Evolutionary conservation across 1,284 basidiomycete species (phyloP).

Genomic region (Cutaneotrichosporon mucoides): DNA sequence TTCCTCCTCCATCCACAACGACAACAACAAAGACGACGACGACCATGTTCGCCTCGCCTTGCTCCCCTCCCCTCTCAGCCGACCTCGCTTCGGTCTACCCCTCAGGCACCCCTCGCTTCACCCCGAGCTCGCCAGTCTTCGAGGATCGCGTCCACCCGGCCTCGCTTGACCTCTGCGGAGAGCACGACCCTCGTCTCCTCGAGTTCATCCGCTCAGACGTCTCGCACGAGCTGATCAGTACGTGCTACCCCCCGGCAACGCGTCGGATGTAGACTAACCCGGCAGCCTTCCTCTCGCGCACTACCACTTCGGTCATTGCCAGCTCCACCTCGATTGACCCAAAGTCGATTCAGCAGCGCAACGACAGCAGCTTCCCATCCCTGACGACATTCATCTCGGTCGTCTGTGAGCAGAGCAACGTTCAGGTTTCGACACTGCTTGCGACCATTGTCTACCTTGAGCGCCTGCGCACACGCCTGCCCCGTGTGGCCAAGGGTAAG

Average conservation of each 20-base stretch:
- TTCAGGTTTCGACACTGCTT: constrained; percentile 86
- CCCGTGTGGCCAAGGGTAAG: constrained; percentile 77
- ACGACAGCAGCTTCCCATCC: constrained; percentile 56
- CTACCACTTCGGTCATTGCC: constrained; percentile 47
- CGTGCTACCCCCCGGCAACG: constrained; percentile 23
- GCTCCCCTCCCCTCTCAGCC: constrained; percentile 8
- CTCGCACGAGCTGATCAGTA: constrained; percentile 71
- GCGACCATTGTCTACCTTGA: constrained; percentile 92
- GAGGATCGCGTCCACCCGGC: constrained; percentile 54
- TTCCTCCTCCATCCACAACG: background rate
- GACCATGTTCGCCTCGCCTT: constrained; percentile 7
- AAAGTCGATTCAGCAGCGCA: constrained; percentile 19
- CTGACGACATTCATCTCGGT: constrained; percentile 84
- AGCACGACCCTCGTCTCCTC: constrained; percentile 72
- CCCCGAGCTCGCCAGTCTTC: constrained; percentile 39
- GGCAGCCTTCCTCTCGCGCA: constrained; percentile 48
- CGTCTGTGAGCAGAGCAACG: constrained; percentile 79
- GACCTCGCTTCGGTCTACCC: constrained; percentile 30
- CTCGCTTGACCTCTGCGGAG: constrained; percentile 63
- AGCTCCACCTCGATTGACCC: constrained; percentile 41
- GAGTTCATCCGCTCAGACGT: constrained; percentile 72
- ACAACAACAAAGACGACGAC: no score
- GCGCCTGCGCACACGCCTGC: constrained; percentile 73
- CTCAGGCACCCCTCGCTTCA: constrained; percentile 37
- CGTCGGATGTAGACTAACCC: no score